These are phyloP conservation scores for Phytophthora cajani DNA, from an alignment of 352 stramenopile genomes.

Conservation along the genomic window DNA sequence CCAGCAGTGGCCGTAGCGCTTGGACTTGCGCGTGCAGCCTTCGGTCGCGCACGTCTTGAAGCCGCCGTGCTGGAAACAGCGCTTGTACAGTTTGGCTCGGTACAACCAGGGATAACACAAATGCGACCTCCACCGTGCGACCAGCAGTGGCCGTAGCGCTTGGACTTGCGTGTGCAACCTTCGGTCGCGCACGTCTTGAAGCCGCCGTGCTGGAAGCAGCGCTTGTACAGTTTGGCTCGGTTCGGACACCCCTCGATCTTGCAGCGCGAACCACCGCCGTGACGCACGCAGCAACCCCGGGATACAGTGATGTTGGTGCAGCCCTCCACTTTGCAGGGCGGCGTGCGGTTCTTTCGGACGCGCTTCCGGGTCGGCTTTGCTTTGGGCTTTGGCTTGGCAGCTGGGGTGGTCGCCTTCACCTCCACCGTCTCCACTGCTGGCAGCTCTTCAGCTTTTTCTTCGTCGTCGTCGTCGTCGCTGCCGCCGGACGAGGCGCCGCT, in stretches of 20 bases:
- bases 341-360: constrained; percentile 50
- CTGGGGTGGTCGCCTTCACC: neutral
- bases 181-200: constrained; percentile 68
- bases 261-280: constrained; percentile 63
- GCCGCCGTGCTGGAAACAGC: constrained; percentile 36
- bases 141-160: constrained; percentile 75
- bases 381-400: constrained; percentile 13
- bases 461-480: constrained; percentile 26
- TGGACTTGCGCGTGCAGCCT: constrained; percentile 63
- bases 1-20: constrained; percentile 75
- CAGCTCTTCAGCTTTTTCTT: neutral
- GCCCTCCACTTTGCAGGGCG: constrained; percentile 64
- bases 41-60: constrained; percentile 68
- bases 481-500: constrained; percentile 18
- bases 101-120: constrained; percentile 58
- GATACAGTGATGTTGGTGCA: constrained; percentile 70
- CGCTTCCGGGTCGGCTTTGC: constrained; percentile 18
- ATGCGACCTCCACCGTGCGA: constrained; percentile 72
- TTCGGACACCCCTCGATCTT: constrained; percentile 34
- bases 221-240: constrained; percentile 33
- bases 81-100: constrained; percentile 33
- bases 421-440: neutral
- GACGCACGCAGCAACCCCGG: constrained; percentile 57
- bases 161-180: constrained; percentile 63
- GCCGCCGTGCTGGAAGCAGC: constrained; percentile 36